These are phyloP conservation scores for Fulvia fulva DNA, from an alignment of 2,329 filamentous ascomycete species.

Conservation along the genomic window DNA sequence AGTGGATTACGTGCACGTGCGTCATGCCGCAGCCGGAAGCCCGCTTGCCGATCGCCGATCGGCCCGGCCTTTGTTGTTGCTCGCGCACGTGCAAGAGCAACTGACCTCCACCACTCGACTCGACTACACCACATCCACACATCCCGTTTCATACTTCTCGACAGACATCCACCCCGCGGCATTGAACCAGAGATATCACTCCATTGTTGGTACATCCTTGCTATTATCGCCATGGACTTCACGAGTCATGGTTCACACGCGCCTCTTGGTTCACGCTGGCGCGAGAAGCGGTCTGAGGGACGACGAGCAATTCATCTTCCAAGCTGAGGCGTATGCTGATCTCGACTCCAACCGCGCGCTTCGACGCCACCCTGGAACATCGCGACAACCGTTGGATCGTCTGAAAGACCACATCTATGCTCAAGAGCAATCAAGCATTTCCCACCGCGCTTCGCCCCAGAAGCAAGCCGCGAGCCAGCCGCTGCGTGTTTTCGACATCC, in stretches of 20 bases:
- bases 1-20: background rate
- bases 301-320: slow-evolving; percentile 40
- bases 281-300: slow-evolving; percentile 39
- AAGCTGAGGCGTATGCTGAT: slow-evolving; percentile 39
- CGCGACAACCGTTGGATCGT: background rate
- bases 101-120: background rate
- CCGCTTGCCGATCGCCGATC: too few species aligned
- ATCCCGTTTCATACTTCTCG: too few species aligned
- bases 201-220: background rate
- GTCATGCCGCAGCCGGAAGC: background rate
- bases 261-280: slow-evolving; percentile 44
- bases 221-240: background rate
- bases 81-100: background rate
- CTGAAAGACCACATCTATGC: slow-evolving; percentile 1
- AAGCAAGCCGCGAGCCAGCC: too few species aligned
- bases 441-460: background rate
- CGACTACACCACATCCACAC: background rate
- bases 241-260: background rate
- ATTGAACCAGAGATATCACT: background rate
- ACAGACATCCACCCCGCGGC: background rate
- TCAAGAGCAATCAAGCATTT: background rate
- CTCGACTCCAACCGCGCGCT: slow-evolving; percentile 3
- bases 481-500: background rate
- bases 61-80: background rate
- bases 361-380: slow-evolving; percentile 27